phyloP scores from a whole-genome alignment of 2,329 filamentous ascomycete species.

The Fusarium sp. region DNA sequence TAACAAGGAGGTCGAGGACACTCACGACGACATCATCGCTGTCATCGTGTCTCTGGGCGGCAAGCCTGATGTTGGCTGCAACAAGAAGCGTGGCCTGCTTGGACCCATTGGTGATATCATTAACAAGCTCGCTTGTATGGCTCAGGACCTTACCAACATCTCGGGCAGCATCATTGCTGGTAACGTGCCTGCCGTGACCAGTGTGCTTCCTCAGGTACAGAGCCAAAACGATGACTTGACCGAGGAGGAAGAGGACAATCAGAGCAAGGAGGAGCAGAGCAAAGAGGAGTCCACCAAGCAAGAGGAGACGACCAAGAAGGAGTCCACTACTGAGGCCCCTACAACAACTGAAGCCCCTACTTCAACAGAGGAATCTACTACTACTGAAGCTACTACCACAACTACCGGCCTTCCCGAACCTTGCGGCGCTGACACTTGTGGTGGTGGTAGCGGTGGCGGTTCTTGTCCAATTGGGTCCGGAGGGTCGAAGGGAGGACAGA shows the following conservation, averaged over 20 bases:
- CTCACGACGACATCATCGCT: slow-evolving; percentile 5
- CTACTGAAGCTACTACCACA: slow-evolving; percentile 22
- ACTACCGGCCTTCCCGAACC: neutral
- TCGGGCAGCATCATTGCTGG: slow-evolving; percentile 3
- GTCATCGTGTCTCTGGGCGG: slow-evolving; percentile 22
- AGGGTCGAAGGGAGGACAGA: slow-evolving; percentile 10
- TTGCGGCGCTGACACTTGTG: slow-evolving; percentile 23
- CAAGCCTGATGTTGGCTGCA: slow-evolving; percentile 10
- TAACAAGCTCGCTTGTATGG: slow-evolving; percentile 26
- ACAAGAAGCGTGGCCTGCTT: slow-evolving; percentile 23
- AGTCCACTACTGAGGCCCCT: neutral
- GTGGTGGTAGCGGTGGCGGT: neutral
- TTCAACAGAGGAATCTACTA: slow-evolving; percentile 6
- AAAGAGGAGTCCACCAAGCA: slow-evolving; percentile 23
- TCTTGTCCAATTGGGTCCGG: slow-evolving; percentile 17
- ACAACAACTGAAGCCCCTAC: neutral
- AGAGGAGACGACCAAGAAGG: neutral
- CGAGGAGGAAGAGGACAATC: neutral
- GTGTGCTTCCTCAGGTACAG: neutral
- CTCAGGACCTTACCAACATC: slow-evolving; percentile 12
- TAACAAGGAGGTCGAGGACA: slow-evolving; percentile 17
- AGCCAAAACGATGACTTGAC: slow-evolving; percentile 19
- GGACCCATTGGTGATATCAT: slow-evolving; percentile 17
- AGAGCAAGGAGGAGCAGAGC: slow-evolving; percentile 10
- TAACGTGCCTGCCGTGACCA: slow-evolving; percentile 19